Evolutionary conservation across 1,139 yeast genomes (phyloP).

Genomic region (Magnusiomyces magnusii): DNA sequence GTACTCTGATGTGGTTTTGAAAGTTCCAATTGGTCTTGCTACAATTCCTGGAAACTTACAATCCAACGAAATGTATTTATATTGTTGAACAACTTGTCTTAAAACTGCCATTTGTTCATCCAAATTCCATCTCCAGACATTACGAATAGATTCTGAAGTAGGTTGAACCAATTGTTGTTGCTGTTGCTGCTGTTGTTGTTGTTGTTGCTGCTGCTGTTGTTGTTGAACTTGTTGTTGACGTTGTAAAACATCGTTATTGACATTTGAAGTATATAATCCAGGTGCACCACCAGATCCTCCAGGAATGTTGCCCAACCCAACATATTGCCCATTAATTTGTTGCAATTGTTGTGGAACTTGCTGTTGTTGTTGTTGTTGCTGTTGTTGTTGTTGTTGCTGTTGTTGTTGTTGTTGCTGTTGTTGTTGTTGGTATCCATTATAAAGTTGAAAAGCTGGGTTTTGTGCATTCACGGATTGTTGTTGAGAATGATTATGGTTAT

Average conservation of each 20-base stretch:
- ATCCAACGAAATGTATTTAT: conserved; percentile 61
- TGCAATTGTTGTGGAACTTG: background rate
- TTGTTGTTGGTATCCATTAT: background rate
- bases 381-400: background rate
- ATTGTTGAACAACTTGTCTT: conserved; percentile 61
- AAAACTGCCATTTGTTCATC: conserved; percentile 73
- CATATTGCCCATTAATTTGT: background rate
- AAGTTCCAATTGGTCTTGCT: conserved; percentile 95
- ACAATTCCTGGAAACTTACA: conserved; percentile 96
- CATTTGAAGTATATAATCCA: background rate
- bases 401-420: conserved; percentile 3
- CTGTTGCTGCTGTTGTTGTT: background rate
- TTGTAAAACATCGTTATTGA: background rate
- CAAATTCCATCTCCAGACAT: conserved; percentile 84
- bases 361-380: background rate
- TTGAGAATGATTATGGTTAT: background rate
- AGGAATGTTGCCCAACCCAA: background rate
- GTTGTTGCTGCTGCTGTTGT: conserved; percentile 1
- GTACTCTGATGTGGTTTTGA: conserved; percentile 82
- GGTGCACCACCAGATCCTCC: background rate
- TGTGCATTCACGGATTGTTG: conserved; percentile 2
- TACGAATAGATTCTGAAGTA: conserved; percentile 15
- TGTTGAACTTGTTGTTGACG: background rate
- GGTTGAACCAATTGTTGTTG: no score
- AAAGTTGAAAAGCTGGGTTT: background rate